Evolutionary conservation across 2,329 filamentous ascomycete species (phyloP).

Genomic region (Fusarium tanahbumbuense): DNA sequence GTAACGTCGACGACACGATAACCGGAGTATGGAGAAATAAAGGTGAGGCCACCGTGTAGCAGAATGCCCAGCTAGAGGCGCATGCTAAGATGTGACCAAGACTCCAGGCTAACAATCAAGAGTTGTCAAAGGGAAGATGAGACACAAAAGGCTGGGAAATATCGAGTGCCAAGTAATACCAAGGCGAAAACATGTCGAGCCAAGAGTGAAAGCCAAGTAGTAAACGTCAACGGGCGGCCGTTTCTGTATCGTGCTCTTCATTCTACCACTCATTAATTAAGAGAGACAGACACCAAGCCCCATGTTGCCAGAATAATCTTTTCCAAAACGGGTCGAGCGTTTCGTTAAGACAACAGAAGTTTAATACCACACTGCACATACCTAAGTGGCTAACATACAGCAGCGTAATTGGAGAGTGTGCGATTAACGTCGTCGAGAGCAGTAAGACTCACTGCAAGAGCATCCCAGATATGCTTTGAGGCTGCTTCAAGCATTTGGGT

Average conservation of each 20-base stretch:
- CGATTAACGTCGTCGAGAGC: neutral
- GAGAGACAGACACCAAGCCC: neutral
- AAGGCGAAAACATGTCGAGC: constrained; percentile 36
- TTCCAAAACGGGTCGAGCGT: neutral
- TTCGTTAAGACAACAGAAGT: neutral
- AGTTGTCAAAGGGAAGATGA: constrained; percentile 30
- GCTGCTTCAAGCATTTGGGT: constrained; percentile 15
- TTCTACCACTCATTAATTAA: neutral
- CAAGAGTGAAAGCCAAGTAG: constrained; percentile 38
- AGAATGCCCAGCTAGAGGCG: constrained; percentile 8
- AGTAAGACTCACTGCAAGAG: neutral
- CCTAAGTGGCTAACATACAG: neutral
- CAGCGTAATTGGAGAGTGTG: neutral
- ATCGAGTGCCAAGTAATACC: constrained; percentile 33
- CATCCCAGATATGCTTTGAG: constrained; percentile 4
- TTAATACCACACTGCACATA: neutral
- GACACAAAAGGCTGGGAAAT: constrained; percentile 27
- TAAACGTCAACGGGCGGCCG: constrained; percentile 25
- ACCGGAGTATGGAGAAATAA: constrained; percentile 14
- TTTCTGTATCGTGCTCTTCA: neutral
- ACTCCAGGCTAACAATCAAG: constrained; percentile 10
- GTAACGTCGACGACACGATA: neutral
- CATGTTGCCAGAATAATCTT: neutral
- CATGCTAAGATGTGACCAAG: constrained; percentile 31
- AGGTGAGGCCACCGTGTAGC: constrained; percentile 19